Base-by-base conservation (phyloP, 2,329 filamentous ascomycete genomes). In the Cryphonectria radicalis region DNA sequence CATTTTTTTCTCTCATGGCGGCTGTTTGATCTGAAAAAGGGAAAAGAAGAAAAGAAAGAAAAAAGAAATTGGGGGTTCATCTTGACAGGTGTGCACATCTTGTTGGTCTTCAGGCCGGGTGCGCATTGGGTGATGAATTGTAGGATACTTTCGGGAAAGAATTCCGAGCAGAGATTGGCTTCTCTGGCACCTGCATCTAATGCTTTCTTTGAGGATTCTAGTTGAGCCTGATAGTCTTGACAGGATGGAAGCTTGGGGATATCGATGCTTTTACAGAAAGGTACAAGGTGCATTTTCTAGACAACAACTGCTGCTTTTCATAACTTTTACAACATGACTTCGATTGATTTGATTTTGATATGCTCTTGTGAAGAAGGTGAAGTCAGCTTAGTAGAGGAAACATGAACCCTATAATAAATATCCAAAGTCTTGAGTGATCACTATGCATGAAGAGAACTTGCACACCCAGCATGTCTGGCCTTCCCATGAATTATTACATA, bases 401-500 rank as follows among this genome's bases (percentile, higher is more conserved):
- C 13, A 59, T 3, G 35, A 25, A 25, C 19, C 43, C 17, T 32
- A 4, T 46, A 46, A 17, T 17, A 37, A 10, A 53, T 32, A 6
- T 8, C 40, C 14, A 3, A 28, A 40, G 3, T 22, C 37, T 37
- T 37, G 17, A 17, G 14, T 40, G 10, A 40, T 11, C 28, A 40
- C 19, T 17, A 50, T 40, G 19, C 7, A 17, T 13, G 19, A 17
- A 25, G 13, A 7, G 1, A 55, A 57, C n/a, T 7, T 22, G 22
- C 4, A 11, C 4, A 37, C 14, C 25, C 25, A 25, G 10, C 14
- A 46, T 19, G 0, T 4, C 46, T 19, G 13, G 14, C 13, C 10
- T n/a, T 8, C 19, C 22, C 46, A 19, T 11, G 5, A 8, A 55
- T 68, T 59, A 42, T 68, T 59, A 68, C 67, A 69, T 68, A 11